Evolutionary conservation across 148 eudicot species (phyloP).

Genomic region (Vaccinium darrowii): DNA sequence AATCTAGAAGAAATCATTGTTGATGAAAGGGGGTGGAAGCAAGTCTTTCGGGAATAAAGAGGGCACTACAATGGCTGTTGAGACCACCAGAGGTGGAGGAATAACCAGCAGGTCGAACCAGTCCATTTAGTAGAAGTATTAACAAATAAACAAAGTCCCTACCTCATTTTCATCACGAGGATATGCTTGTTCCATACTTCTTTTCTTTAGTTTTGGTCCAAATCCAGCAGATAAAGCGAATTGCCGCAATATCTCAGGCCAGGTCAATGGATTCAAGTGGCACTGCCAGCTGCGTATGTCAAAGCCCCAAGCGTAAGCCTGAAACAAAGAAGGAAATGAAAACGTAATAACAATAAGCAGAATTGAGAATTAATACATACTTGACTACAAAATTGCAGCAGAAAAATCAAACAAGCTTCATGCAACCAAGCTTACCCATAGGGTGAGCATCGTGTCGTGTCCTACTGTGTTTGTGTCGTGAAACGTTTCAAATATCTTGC

Average conservation of each 20-base stretch:
- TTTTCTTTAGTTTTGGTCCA: conserved; percentile 84
- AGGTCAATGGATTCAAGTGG: conserved; percentile 72
- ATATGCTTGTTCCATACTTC: conserved; percentile 49
- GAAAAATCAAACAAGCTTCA: neutral
- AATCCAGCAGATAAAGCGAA: conserved; percentile 85
- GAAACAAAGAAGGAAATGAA: conserved; percentile 19
- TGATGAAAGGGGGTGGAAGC: neutral
- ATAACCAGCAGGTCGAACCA: neutral
- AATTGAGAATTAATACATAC: neutral
- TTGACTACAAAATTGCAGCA: neutral
- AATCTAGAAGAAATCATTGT: neutral
- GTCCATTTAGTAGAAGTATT: neutral
- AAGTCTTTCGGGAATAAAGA: no score
- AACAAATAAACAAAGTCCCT: conserved; percentile 6
- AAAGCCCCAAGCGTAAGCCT: conserved; percentile 98
- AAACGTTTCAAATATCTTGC: no score
- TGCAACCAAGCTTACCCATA: conserved; percentile 56
- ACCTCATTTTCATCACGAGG: conserved; percentile 78
- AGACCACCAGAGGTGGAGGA: no score
- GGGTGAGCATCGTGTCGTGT: no score
- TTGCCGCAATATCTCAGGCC: conserved; percentile 92
- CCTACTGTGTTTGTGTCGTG: no score
- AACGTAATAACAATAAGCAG: neutral
- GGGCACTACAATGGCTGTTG: no score
- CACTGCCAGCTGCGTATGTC: conserved; percentile 84